phyloP scores from a whole-genome alignment of 2,329 filamentous ascomycete species.

The Cordyceps cicadae region DNA sequence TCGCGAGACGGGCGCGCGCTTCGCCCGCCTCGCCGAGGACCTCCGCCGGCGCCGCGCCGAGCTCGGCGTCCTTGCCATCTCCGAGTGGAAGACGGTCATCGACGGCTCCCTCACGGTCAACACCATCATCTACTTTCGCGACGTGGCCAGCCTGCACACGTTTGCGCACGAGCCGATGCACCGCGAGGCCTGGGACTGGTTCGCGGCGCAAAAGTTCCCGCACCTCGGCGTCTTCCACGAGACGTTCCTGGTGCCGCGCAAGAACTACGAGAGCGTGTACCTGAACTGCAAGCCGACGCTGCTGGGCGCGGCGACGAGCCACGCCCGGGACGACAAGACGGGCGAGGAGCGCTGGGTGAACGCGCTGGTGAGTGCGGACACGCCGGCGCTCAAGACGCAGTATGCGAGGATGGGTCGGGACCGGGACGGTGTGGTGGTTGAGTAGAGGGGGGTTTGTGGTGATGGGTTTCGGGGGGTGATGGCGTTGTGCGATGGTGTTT shows the following conservation, averaged over 20 bases:
- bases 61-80: constrained; percentile 39
- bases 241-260: constrained; percentile 36
- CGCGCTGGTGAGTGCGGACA: constrained; percentile 26
- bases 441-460: neutral
- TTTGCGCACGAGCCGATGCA: constrained; percentile 45
- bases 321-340: constrained; percentile 15
- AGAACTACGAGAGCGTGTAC: constrained; percentile 45
- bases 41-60: constrained; percentile 30
- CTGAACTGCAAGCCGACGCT: constrained; percentile 32
- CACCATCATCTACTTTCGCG: constrained; percentile 42
- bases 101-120: constrained; percentile 33
- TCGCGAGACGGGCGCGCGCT: constrained; percentile 29
- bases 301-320: constrained; percentile 24
- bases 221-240: constrained; percentile 48
- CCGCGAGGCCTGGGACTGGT: constrained; percentile 42
- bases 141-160: constrained; percentile 38
- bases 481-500: neutral
- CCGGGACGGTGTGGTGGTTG: neutral
- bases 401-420: constrained; percentile 19
- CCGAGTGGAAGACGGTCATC: constrained; percentile 31
- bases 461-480: no score
- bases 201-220: constrained; percentile 26
- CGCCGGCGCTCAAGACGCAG: constrained; percentile 26
- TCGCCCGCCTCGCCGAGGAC: constrained; percentile 29
- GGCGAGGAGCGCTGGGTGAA: constrained; percentile 24